Evolutionary conservation across 441 rosid genomes (phyloP), one percentile per base, ranked within the genome.

Genomic region (Kokia cookei): DNA sequence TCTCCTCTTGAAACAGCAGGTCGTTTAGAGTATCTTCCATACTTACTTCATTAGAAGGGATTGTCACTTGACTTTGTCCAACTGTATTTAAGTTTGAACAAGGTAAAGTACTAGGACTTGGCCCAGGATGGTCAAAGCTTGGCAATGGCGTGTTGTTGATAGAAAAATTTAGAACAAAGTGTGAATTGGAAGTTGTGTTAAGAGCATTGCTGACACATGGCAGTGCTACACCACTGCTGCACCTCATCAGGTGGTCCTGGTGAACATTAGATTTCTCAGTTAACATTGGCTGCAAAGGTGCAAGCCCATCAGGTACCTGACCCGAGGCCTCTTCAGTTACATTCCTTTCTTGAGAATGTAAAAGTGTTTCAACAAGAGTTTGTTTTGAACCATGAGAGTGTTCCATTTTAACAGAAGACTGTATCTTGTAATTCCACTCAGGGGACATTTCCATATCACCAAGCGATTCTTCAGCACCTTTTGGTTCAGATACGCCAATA

Each of bases 391-490:
- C 79, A 53, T 75, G 84, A 79, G 83, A 73, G 55, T 32, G 83
- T 69, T 85, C 89, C 64, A 81, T 79, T 22, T 79, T 83, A 72
- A 65, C 53, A 3, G 90, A 72, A 72, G 93, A 64, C 67, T 76
- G 80, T 69, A 84, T 80, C 58, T 85, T 77, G 63, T 80, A 89
- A 70, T 93, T 85, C 98, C 99, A 96, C 61, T 90, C 94, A 68
- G 99, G 99, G 81, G 97, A 92, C 98, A 90, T 93, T 71, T 91
- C 96, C 84, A 84, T 86, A 74, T 93, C 90, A 78, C 80, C 93
- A 70, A 86, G 81, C 88, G 86, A 86, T 76, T 84, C 83, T 57
- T 84, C 87, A 40, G 76, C 53, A 63, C 80, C 76, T 76, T 84
- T 86, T 54, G 86, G 74, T 48, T 83, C 93, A 61, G 84, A 64